These are phyloP conservation scores for Amorphotheca resinae DNA, from an alignment of 495 filamentous ascomycete species.

Conservation along the genomic window DNA sequence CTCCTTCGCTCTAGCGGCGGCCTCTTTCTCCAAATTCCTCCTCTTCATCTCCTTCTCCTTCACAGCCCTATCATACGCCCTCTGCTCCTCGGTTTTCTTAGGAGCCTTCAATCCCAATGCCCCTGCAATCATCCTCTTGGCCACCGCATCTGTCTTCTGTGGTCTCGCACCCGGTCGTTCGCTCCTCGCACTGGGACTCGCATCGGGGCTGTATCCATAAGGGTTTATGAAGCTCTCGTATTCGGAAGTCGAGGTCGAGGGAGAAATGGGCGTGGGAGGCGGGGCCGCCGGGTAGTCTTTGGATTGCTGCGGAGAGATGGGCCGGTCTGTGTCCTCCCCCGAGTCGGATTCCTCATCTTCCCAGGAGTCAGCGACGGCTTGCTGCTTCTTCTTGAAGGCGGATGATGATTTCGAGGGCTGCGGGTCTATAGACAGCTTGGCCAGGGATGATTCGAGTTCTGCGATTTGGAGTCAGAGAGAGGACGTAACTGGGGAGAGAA, in stretches of 20 bases:
- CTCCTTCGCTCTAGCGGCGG: slow-evolving; percentile 45
- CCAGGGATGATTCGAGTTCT: slow-evolving; percentile 20
- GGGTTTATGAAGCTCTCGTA: slow-evolving; percentile 11
- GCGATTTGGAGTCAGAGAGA: background rate
- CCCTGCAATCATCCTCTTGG: slow-evolving; percentile 78
- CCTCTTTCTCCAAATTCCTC: slow-evolving; percentile 59
- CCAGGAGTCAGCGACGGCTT: slow-evolving; percentile 17
- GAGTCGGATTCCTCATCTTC: slow-evolving; percentile 20
- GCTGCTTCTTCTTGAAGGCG: slow-evolving; percentile 8
- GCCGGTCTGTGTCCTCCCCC: slow-evolving; percentile 13
- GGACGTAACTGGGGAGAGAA: background rate
- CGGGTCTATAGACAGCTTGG: slow-evolving; percentile 14
- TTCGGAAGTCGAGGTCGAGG: slow-evolving; percentile 5
- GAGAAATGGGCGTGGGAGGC: slow-evolving; percentile 23
- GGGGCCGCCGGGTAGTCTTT: slow-evolving; percentile 18
- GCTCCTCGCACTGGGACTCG: background rate
- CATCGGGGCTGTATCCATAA: slow-evolving; percentile 10
- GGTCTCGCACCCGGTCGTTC: slow-evolving; percentile 35
- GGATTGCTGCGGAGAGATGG: slow-evolving; percentile 18
- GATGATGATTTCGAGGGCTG: slow-evolving; percentile 9
- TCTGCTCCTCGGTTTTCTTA: slow-evolving; percentile 75
- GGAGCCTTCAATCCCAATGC: slow-evolving; percentile 74
- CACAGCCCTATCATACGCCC: slow-evolving; percentile 70
- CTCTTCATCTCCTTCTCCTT: slow-evolving; percentile 76
- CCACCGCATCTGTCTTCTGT: slow-evolving; percentile 88